phyloP scores from a whole-genome alignment of 2,329 filamentous ascomycete species.

The Stemphylium beticola region DNA sequence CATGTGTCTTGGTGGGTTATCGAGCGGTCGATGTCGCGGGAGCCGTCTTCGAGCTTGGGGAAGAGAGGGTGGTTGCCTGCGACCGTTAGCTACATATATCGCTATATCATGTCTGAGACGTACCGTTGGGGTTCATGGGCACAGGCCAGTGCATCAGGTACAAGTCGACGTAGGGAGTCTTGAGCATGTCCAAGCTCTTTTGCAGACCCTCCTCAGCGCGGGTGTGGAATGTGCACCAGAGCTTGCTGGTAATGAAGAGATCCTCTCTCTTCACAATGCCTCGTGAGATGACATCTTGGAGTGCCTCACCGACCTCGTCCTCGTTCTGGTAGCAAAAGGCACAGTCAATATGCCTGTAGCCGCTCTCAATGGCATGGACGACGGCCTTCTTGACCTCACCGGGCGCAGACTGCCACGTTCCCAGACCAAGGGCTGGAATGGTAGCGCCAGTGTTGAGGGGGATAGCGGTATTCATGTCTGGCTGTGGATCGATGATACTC shows the following conservation, averaged over 20 bases:
- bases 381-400: constrained; percentile 58
- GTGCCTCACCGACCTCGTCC: constrained; percentile 78
- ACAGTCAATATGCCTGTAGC: constrained; percentile 67
- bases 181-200: constrained; percentile 74
- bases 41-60: constrained; percentile 75
- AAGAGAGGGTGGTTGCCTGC: constrained; percentile 73
- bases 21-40: constrained; percentile 71
- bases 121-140: constrained; percentile 77
- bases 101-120: neutral
- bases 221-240: constrained; percentile 81
- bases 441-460: constrained; percentile 50
- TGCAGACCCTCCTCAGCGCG: constrained; percentile 70
- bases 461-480: constrained; percentile 49
- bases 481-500: constrained; percentile 45
- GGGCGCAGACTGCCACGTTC: constrained; percentile 50
- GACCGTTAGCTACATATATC: neutral
- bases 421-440: constrained; percentile 48
- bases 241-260: constrained; percentile 83
- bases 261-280: constrained; percentile 77
- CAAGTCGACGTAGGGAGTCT: constrained; percentile 81
- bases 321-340: constrained; percentile 84
- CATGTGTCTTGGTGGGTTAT: constrained; percentile 79
- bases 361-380: constrained; percentile 55
- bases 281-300: constrained; percentile 72
- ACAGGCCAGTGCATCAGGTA: constrained; percentile 86